Conservation (phyloP, 257 asterid species). For the Galeopsis tetrahit region DNA sequence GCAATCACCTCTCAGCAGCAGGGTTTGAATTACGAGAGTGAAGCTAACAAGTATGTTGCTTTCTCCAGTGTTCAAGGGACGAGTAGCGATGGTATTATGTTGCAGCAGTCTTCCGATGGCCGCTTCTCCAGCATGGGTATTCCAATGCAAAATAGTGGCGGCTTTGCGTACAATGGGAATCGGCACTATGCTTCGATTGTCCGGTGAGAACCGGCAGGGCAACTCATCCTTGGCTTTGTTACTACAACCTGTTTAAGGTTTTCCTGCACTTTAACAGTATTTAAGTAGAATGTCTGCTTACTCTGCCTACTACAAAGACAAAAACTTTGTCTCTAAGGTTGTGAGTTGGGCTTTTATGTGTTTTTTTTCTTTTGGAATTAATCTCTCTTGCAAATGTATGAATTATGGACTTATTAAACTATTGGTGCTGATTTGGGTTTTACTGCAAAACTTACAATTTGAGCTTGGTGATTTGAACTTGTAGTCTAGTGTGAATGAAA, state of each 20-base stretch:
- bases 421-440: background rate
- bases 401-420: background rate
- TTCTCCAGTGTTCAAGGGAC: slow-evolving; percentile 36
- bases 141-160: slow-evolving; percentile 50
- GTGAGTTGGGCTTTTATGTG: slow-evolving; percentile 7
- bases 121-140: slow-evolving; percentile 40
- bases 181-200: slow-evolving; percentile 61
- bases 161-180: slow-evolving; percentile 47
- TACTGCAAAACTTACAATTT: slow-evolving; percentile 1
- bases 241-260: slow-evolving; percentile 31
- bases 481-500: too few species aligned
- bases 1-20: slow-evolving; percentile 34
- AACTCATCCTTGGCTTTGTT: slow-evolving; percentile 99
- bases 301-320: slow-evolving; percentile 21
- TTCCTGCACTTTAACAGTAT: slow-evolving; percentile 20
- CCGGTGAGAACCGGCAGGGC: slow-evolving; percentile 78
- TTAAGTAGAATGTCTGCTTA: slow-evolving; percentile 13
- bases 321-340: slow-evolving; percentile 24
- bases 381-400: background rate
- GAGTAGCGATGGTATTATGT: slow-evolving; percentile 27
- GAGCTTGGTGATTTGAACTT: background rate
- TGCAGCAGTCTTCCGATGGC: slow-evolving; percentile 44
- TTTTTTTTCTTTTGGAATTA: background rate
- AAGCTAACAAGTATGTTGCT: slow-evolving; percentile 30
- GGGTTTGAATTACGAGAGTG: slow-evolving; percentile 18